Conservation (phyloP, 345 rosid species). For the Corchorus olitorius region DNA sequence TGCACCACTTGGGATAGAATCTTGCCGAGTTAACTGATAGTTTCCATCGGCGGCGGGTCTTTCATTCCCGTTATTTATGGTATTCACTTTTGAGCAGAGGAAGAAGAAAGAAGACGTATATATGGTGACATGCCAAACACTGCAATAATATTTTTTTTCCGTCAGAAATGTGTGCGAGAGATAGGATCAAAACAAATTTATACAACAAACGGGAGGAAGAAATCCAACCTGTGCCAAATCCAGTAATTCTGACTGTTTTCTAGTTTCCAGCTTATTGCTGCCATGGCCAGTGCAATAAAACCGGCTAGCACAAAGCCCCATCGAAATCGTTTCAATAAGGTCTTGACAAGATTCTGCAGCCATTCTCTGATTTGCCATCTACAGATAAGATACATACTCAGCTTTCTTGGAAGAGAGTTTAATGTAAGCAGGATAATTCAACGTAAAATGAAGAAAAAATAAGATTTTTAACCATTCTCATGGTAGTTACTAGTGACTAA, state of each 20-base stretch:
- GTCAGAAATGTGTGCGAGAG: constrained; percentile 9
- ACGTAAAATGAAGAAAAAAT: not conserved
- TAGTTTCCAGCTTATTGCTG: constrained; percentile 78
- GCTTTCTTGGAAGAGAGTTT: not conserved
- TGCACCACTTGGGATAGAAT: constrained; percentile 53
- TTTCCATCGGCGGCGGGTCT: constrained; percentile 32
- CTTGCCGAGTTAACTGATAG: constrained; percentile 66
- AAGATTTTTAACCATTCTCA: not conserved
- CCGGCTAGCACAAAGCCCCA: constrained; percentile 78
- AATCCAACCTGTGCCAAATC: constrained; percentile 90
- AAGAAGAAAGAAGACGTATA: constrained; percentile 90
- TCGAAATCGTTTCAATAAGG: constrained; percentile 55
- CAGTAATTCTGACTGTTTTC: constrained; percentile 88
- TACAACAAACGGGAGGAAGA: constrained; percentile 7
- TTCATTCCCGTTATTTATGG: constrained; percentile 38
- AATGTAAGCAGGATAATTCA: not conserved
- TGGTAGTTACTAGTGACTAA: not conserved
- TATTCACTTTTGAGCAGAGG: constrained; percentile 76
- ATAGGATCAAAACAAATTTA: constrained; percentile 29
- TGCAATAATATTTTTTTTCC: constrained; percentile 40
- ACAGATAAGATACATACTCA: constrained; percentile 11
- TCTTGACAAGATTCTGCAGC: constrained; percentile 57
- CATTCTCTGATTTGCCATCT: constrained; percentile 60
- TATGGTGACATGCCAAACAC: constrained; percentile 80
- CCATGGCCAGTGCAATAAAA: constrained; percentile 60